A percentile compares a stretch with the other conserved stretches of the same genome.
phyloP scores from a whole-genome alignment of 2,329 filamentous ascomycete species.

The Rugonectria rugulosa region DNA sequence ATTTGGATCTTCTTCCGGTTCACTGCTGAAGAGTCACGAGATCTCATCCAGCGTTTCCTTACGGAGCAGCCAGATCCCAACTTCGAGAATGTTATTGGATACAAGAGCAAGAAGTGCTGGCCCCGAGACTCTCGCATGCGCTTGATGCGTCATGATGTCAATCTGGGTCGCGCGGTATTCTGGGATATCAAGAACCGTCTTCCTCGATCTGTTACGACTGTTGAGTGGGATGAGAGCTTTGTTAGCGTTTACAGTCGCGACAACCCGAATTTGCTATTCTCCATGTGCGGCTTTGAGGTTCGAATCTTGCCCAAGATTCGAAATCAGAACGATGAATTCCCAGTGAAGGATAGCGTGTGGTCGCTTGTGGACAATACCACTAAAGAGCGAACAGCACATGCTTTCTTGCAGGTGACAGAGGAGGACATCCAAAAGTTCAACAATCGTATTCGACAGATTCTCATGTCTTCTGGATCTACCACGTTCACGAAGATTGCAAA shows the following conservation, averaged over 20 bases:
- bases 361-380: conserved; percentile 94
- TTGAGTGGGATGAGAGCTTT: conserved; percentile 99
- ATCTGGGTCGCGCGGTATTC: conserved; percentile 95
- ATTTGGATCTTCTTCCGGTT: conserved; percentile 99
- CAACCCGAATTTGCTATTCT: conserved; percentile 96
- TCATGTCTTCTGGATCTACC: conserved; percentile 99
- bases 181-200: conserved; percentile 99
- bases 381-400: conserved; percentile 96
- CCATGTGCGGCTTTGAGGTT: conserved; percentile 98
- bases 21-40: conserved; percentile 89
- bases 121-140: conserved; percentile 97
- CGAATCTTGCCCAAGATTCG: conserved; percentile 94
- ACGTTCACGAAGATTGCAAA: conserved; percentile 99
- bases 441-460: conserved; percentile 95
- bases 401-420: conserved; percentile 96
- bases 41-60: conserved; percentile 95
- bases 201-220: conserved; percentile 92
- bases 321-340: conserved; percentile 95
- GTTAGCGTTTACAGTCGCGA: conserved; percentile 97
- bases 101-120: conserved; percentile 99
- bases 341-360: conserved; percentile 98
- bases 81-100: conserved; percentile 98
- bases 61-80: conserved; percentile 99
- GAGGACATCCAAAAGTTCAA: conserved; percentile 99
- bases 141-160: conserved; percentile 98